Evolutionary conservation across 805 yeast species (phyloP).

Genomic region (Lipomyces yamadae): DNA sequence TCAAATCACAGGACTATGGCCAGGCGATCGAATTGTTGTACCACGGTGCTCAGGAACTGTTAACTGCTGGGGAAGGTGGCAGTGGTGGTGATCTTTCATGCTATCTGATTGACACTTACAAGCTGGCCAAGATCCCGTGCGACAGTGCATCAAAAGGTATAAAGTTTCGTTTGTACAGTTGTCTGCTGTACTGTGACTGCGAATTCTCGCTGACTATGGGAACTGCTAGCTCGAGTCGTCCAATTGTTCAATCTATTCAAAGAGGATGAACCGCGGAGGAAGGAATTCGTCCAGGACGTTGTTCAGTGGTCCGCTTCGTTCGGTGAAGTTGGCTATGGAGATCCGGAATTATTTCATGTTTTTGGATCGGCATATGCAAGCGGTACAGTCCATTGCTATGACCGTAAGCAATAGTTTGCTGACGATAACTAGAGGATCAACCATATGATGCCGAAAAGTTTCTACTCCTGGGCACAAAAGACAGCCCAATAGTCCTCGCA

Average conservation of each 20-base stretch:
- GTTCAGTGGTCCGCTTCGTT: conserved; percentile 63
- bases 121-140: conserved; percentile 53
- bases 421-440: conserved; percentile 22
- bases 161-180: conserved; percentile 22
- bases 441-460: conserved; percentile 75
- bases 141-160: conserved; percentile 53
- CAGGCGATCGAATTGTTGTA: conserved; percentile 77
- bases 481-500: conserved; percentile 51
- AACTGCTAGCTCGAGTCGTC: conserved; percentile 47
- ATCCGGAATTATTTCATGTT: conserved; percentile 71
- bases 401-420: background rate
- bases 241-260: conserved; percentile 53
- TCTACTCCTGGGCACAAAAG: conserved; percentile 67
- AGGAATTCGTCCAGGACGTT: conserved; percentile 68
- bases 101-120: conserved; percentile 74
- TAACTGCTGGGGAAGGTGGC: conserved; percentile 73
- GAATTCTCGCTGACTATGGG: background rate
- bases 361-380: conserved; percentile 66
- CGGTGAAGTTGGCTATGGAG: conserved; percentile 65
- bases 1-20: conserved; percentile 64
- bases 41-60: conserved; percentile 70
- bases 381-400: conserved; percentile 31
- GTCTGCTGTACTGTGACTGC: background rate
- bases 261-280: conserved; percentile 62
- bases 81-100: conserved; percentile 77